Base-by-base conservation (phyloP, 192 early-diverging fungal genomes). In the Linnemannia exigua region DNA sequence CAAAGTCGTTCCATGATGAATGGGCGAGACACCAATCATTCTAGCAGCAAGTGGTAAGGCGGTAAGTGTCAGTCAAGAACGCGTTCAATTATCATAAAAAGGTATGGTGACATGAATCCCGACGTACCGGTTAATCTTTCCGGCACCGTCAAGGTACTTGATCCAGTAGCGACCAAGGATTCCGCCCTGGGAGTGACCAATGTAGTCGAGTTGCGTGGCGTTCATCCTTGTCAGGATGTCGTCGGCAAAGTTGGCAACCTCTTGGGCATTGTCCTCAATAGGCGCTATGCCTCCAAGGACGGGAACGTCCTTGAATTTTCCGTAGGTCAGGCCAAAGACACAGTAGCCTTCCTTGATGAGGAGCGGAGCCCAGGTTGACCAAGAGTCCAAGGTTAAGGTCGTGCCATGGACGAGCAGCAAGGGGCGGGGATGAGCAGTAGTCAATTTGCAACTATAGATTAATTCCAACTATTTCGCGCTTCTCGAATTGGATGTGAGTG, bases 181-280 rank as follows among this genome's bases (percentile, higher is more conserved):
- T 20, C 83, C 83, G 3, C 83, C 84, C 38, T 86, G 78, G 2
- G 78, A 80, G 54, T 86, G 84, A 19, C 84, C 84, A 28, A 86
- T 74, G 63, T 74, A 74, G 22, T 86, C 84, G 22, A 86, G 36
- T 61, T 86, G 73, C 5, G 74, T 79, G 38, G 36, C 75, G 38
- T 80, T 80, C 68, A 73, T 75, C 15, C 37, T n/a, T 0, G 38
- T 19, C 58, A 86, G 35, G n/a, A 86, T 58, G 0, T 72, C 47
- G 46, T 86, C 70, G 19, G 51, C 74, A 69, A 80, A 86, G 11
- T 41, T 68, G 12, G 25, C 70, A 17, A 86, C 28, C 41, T 86
- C 84, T 50, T 86, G 77, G 1, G 84, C 84, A 75, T 74, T 61
- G 22, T 79, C 35, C 69, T 79, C 84, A 5, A 86, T 69, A 5